Conservation (phyloP, 1,284 basidiomycete species). For the Leccinum subrobustum region DNA sequence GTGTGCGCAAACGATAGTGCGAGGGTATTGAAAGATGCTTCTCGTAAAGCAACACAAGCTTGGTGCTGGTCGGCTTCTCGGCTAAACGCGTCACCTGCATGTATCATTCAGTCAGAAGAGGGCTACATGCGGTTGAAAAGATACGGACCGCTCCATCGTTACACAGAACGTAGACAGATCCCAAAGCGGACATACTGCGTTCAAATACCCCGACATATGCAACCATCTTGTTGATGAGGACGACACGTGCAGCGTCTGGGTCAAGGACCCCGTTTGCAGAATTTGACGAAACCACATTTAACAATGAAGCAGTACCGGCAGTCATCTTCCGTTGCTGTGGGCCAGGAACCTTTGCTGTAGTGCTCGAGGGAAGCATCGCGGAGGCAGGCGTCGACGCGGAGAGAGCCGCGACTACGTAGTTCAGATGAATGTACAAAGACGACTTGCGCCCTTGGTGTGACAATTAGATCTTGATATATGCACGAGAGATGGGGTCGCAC, state of each 20-base stretch:
- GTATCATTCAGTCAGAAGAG: background rate
- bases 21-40: constrained; percentile 67
- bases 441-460: constrained; percentile 57
- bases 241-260: constrained; percentile 80
- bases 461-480: background rate
- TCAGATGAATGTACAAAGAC: constrained; percentile 67
- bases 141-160: constrained; percentile 69
- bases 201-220: constrained; percentile 80
- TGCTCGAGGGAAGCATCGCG: constrained; percentile 33
- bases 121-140: constrained; percentile 12
- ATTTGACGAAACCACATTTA: background rate
- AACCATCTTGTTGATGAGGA: constrained; percentile 90
- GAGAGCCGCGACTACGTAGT: constrained; percentile 88
- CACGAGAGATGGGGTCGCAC: background rate
- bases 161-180: constrained; percentile 71
- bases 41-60: constrained; percentile 80
- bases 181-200: constrained; percentile 80
- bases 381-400: constrained; percentile 38
- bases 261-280: constrained; percentile 45
- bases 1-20: constrained; percentile 78
- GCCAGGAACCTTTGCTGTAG: constrained; percentile 38
- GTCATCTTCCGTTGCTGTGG: constrained; percentile 24
- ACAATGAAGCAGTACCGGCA: constrained; percentile 40
- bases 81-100: constrained; percentile 65
- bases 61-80: constrained; percentile 78